A percentile compares a stretch with the other conserved stretches of the same genome.
Conservation (phyloP, 768 basidiomycete genomes). For the Trametes cubensis region DNA sequence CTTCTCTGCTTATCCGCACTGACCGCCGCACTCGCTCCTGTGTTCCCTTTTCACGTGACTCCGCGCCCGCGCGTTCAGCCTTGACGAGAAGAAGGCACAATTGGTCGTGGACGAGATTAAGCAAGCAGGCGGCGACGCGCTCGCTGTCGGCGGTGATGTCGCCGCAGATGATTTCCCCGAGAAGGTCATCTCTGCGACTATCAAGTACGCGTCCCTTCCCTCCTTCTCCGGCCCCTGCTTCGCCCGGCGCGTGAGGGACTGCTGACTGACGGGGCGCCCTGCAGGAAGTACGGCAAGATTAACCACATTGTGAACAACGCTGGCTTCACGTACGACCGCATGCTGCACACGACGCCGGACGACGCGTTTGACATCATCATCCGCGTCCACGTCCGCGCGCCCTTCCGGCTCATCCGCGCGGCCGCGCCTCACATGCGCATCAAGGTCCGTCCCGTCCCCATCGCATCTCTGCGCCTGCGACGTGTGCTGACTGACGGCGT, state of each 20-base stretch:
- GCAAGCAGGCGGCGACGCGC: slow-evolving; percentile 68
- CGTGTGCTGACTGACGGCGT: neutral
- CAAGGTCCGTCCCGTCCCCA: slow-evolving; percentile 47
- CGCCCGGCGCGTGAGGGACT: neutral
- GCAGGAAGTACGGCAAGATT: slow-evolving; percentile 78
- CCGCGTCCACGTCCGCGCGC: slow-evolving; percentile 84
- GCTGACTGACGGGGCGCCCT: neutral
- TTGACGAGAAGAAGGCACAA: slow-evolving; percentile 71
- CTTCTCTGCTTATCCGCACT: neutral
- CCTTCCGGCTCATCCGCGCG: slow-evolving; percentile 81
- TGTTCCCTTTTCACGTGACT: slow-evolving; percentile 13
- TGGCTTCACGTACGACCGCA: slow-evolving; percentile 82
- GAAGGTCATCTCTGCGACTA: slow-evolving; percentile 72
- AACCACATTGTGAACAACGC: slow-evolving; percentile 89
- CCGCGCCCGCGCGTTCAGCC: slow-evolving; percentile 42
- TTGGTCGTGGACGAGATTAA: slow-evolving; percentile 75
- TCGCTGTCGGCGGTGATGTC: slow-evolving; percentile 79
- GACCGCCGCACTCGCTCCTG: neutral
- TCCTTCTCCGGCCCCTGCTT: neutral
- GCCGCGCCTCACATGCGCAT: slow-evolving; percentile 85
- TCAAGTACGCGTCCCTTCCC: slow-evolving; percentile 56
- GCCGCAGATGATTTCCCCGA: slow-evolving; percentile 83
- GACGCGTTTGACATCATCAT: slow-evolving; percentile 81
- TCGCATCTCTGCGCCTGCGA: neutral
- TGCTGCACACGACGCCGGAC: slow-evolving; percentile 86